Conservation (phyloP, 2,329 filamentous ascomycete genomes). For the Colletotrichum camelliae region DNA sequence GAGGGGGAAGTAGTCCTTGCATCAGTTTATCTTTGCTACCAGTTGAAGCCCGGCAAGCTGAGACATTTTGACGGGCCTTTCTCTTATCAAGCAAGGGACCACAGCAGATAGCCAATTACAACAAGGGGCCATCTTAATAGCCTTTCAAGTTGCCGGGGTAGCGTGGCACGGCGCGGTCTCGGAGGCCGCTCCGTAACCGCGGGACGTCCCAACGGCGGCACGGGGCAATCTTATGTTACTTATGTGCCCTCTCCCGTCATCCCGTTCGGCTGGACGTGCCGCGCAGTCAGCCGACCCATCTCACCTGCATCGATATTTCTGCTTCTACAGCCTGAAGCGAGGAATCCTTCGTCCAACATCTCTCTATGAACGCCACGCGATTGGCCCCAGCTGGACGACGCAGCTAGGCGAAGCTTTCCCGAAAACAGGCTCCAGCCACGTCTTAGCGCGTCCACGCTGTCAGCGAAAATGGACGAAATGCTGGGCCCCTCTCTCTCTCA, state of each 20-base stretch:
- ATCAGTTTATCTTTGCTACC: neutral
- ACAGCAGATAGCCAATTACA: neutral
- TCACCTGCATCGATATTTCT: neutral
- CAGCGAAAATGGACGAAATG: neutral
- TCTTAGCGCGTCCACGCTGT: neutral
- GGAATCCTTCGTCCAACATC: neutral
- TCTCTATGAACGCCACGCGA: neutral
- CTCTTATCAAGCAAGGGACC: neutral
- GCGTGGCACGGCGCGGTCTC: neutral
- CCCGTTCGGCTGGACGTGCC: neutral
- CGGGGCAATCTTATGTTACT: neutral
- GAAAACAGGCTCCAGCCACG: neutral
- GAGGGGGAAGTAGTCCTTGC: accelerated
- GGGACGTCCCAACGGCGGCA: neutral
- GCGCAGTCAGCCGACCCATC: neutral
- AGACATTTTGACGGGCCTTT: neutral
- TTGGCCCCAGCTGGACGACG: neutral
- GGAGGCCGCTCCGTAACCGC: neutral
- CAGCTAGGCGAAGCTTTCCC: neutral
- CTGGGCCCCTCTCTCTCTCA: neutral
- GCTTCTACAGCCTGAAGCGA: neutral
- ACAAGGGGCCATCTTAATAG: neutral
- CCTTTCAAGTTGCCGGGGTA: neutral
- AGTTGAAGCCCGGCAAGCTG: neutral
- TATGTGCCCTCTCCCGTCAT: neutral